Evolutionary conservation across 768 basidiomycete species (phyloP).

Genomic region (Russula virescens): DNA sequence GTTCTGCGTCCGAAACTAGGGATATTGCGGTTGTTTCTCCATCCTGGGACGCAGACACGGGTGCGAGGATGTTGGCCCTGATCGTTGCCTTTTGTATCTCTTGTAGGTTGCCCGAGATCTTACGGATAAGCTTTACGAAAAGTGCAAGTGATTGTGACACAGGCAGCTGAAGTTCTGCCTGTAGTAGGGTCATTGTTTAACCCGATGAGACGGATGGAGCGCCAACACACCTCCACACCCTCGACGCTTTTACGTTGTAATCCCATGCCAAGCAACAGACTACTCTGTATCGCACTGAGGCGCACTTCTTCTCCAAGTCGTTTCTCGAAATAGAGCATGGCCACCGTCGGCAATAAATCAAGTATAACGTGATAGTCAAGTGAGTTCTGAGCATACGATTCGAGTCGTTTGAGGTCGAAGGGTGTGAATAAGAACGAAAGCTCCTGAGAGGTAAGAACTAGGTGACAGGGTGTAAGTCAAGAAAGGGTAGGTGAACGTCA

Average conservation of each 20-base stretch:
- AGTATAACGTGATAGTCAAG: constrained; percentile 95
- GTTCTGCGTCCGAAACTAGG: constrained; percentile 21
- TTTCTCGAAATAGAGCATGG: constrained; percentile 80
- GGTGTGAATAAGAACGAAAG: constrained; percentile 68
- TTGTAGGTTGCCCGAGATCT: constrained; percentile 67
- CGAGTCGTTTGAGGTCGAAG: constrained; percentile 92
- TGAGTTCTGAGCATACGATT: constrained; percentile 93
- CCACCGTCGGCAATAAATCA: constrained; percentile 79
- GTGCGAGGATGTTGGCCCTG: constrained; percentile 50
- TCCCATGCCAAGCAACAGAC: constrained; percentile 84
- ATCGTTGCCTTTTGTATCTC: constrained; percentile 79
- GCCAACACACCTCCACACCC: constrained; percentile 65
- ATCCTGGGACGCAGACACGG: constrained; percentile 17
- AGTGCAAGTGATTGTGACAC: constrained; percentile 85
- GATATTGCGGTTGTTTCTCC: not conserved
- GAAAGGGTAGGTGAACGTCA: not conserved
- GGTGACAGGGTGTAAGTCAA: constrained; percentile 31
- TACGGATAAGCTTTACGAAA: constrained; percentile 86
- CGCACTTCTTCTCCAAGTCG: constrained; percentile 58
- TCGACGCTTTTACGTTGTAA: constrained; percentile 87
- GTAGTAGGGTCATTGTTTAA: not conserved
- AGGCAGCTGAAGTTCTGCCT: constrained; percentile 78
- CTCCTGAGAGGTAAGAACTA: constrained; percentile 46
- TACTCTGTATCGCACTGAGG: constrained; percentile 85
- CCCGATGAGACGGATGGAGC: not conserved